Evolutionary conservation across 2,329 filamentous ascomycete genomes (phyloP), one percentile per base, ranked within the genome.

Genomic region (Stromatinia cepivora): DNA sequence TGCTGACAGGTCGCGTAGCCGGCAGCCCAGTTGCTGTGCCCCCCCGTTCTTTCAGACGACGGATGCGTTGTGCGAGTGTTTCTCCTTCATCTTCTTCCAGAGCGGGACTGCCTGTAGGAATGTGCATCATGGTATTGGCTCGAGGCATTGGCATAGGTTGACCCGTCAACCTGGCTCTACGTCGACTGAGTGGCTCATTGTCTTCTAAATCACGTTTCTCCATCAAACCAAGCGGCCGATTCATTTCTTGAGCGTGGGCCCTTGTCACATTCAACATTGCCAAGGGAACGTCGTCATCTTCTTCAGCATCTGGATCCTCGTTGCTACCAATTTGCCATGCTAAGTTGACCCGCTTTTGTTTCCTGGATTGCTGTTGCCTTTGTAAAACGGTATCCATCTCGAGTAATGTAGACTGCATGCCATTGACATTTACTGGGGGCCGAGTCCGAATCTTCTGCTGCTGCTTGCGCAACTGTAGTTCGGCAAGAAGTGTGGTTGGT

Each of bases 311-410:
- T 2, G 78, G 75, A 67, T 86, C 82, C 10, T 83, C 81, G 25
- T 80, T 74, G 0, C 85, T 85, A 64, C 91, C 90, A n/a, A 68
- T 54, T 79, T 98, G 94, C 95, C 95, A 99, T 1, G 94, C 95
- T 46, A 99, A 84, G 70, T 92, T 92, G 46, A 97, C 88, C 70
- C 90, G 91, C 76, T 91, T 92, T 69, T 86, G 86, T 75, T 90
- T 86, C 50, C 94, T 88, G 39, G 90, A 85, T 73, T 90, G 88
- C 74, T 89, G 90, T 78, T 97, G 92, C 34, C 93, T 86, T 79
- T 97, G 92, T 31, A 92, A 92, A 39, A 97, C 92, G 0, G 93
- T 91, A 77, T 99, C 94, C 74, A 98, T 86, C 78, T 99, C 89
- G 1, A 99, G 84, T 5, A 99, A 84, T 0, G 95, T 99, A 20